Base-by-base conservation (phyloP, 805 yeast genomes). In the Pichia ethanolica region DNA sequence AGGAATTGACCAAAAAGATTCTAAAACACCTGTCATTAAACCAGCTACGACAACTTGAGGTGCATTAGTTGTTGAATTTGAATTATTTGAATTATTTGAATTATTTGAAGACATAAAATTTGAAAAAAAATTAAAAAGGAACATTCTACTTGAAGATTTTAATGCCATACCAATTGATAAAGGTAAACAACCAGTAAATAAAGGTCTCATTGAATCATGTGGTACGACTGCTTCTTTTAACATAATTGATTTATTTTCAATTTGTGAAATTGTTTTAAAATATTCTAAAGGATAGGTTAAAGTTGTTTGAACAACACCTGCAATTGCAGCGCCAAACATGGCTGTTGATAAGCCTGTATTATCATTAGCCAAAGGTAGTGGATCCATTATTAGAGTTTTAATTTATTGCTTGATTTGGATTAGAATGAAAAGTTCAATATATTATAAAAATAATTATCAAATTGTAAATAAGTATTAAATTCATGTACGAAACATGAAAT, bases 11-110 rank as follows among this genome's bases (percentile, higher is more conserved):
- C 86, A 78, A 35, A 89, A 54, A 3, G 95, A 82, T 64, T 93
- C 98, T 41, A 83, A 69, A 50, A 85, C 73, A 2, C 96, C 98
- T 5, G 96, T 86, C 71, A 88, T 77, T 54, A 78, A 57, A 9
- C 95, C 96, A 4, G 97, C 96, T 51, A 86, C 81, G 7, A 88
- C 86, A 39, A 88, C 75, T 58, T 89, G 74, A 9, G 95, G 91
- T 1, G 95, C 95, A 7, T 83, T 74, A 3, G 88, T 74, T 54
- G 80, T 75, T 6, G 32, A 7, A 30, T 30, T 30, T 30, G 32
- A 30, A n/a, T 81, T 78, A 46, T 80, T 75, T 6, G 32, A 7
- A 30, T 6, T 30, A 30, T 30, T 30, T 30, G 32, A 30, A n/a
- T 81, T 78, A 46, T 73, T 76, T 32, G 77, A 78, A 4, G 82